Base-by-base conservation (phyloP, 495 filamentous ascomycete genomes). In the Geopyxis carbonaria region DNA sequence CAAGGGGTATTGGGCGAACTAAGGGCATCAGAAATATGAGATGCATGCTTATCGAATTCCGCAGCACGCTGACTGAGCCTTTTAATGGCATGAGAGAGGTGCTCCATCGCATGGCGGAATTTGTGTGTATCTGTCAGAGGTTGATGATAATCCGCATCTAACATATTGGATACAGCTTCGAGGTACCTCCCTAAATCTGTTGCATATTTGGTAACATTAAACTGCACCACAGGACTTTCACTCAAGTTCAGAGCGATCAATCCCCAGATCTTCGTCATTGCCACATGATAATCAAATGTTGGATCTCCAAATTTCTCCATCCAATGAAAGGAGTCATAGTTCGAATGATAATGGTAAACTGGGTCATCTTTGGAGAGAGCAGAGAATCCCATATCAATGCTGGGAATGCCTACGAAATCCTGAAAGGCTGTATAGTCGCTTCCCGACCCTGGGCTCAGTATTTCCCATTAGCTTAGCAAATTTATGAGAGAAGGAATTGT, bases 261-360 rank as follows among this genome's bases (percentile, higher is more conserved):
- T 3, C 62, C 68, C 59, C 66, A 71, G 27, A 79, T 56, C 48
- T 72, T 69, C 1, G 75, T 66, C 41, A 68, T 64, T 0, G 77
- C 60, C 22, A 64, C 57, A 45, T 83, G 78, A 48, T 78, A 72
- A 1, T 62, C 50, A 61, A 67, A 83, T 5, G 59, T 62, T 0
- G 64, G 62, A 47, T 83, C 78, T 11, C 73, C 73, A 43, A 64
- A 80, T 14, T 60, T 67, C 22, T 76, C 65, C 78, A 83, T 83
- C 78, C 78, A 83, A 40, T 69, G 61, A 45, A 78, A 78, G 48
- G 67, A 73, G 50, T 83, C 78, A 51, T 80, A 83, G 55, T 82
- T 81, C 42, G 73, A 78, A 54, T 83, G 78, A 46, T 82, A 83
- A 49, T 80, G 78, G 45, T 80, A 81, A 2, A 81, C 66, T 0